Base-by-base conservation (phyloP, 371 early-diverging fungal species). In the Saksenaea vasiformis region DNA sequence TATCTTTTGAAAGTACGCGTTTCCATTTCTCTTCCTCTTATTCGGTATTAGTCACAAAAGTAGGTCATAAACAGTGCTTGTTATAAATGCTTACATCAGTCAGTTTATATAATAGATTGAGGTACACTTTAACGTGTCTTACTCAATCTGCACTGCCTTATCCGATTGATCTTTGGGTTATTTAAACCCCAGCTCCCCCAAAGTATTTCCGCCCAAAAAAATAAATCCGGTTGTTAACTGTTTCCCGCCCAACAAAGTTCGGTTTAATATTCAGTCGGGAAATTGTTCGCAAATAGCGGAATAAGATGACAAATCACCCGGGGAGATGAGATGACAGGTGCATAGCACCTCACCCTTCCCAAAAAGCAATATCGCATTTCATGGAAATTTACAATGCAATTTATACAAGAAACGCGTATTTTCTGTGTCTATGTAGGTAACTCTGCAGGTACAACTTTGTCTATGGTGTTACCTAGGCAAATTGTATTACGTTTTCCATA, bases 141-240 rank as follows among this genome's bases (percentile, higher is more conserved):
- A 14, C 3, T 39, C n/a, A 39, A 39, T 39, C 2, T 2, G 2
- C n/a, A 11, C 3, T 14, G 39, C n/a, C 51, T 47, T 47, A 47
- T 47, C 51, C 51, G 51, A 47, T 47, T 47, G 51, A 47, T 47
- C 51, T 47, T 47, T 47, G 22, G n/a, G 51, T 47, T 31, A 31
- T 47, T 47, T 47, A 22, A 47, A 47, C 24, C 24, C 51, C 51
- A 47, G 51, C 51, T 47, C 24, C 51, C 51, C 51, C 51, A 47
- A 47, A n/a, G 17, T 47, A n/a, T n/a, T 47, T 11, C 51, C 51
- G 51, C 51, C 51, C 51, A 47, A 47, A 17, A 47, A 39, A 39
- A 22, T 4, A 10, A 22, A 31, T 31, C 7, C 31, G 31, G 31
- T 31, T 7, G 7, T n/a, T n/a, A 31, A 31, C 31, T 47, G 39